These are phyloP conservation scores for Plantago coronopus DNA, from an alignment of 305 asterid genomes.

Conservation along the genomic window DNA sequence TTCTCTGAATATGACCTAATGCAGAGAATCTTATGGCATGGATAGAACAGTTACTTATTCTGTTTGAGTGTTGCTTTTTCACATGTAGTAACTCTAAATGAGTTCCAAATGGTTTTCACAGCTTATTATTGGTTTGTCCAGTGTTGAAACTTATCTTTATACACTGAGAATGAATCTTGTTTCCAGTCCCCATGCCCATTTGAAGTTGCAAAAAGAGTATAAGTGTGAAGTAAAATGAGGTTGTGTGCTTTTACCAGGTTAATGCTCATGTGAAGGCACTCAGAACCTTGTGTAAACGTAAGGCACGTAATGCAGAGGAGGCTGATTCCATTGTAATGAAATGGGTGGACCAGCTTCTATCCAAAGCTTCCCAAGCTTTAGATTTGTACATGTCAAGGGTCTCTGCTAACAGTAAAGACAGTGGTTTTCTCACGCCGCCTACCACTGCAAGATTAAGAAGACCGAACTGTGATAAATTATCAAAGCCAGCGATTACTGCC, in stretches of 20 bases:
- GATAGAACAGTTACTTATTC: background rate
- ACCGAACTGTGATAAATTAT: constrained; percentile 35
- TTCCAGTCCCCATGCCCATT: too few species aligned
- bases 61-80: background rate
- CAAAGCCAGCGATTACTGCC: constrained; percentile 53
- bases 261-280: constrained; percentile 92
- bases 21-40: constrained; percentile 4
- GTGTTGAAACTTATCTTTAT: background rate
- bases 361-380: constrained; percentile 54
- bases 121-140: background rate
- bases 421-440: constrained; percentile 50
- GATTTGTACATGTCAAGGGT: constrained; percentile 54
- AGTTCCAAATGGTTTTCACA: background rate
- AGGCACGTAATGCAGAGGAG: constrained; percentile 58
- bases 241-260: constrained; percentile 52
- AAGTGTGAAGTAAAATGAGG: constrained; percentile 7
- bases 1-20: background rate
- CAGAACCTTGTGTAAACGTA: constrained; percentile 70
- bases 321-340: constrained; percentile 59
- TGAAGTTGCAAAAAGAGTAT: background rate
- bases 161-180: too few species aligned
- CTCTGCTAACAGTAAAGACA: constrained; percentile 32
- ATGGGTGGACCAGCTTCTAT: constrained; percentile 68
- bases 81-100: background rate
- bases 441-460: constrained; percentile 32